Percentiles rank a stretch among this genome's conserved stretches.
Conservation (phyloP, 164 flowering plant species). For the Euptelea pleiosperma region DNA sequence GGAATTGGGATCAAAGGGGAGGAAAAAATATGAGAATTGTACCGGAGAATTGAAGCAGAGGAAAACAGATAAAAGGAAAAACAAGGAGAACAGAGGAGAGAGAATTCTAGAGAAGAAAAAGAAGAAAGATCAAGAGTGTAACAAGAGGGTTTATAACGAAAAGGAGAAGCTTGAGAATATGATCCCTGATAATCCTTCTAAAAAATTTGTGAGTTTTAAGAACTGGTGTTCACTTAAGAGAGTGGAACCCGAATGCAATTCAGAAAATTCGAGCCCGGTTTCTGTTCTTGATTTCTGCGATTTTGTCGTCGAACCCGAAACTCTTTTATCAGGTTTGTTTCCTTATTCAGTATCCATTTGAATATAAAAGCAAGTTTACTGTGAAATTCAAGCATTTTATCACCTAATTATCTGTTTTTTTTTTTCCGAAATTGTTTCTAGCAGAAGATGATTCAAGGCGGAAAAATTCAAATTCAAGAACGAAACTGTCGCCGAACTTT, state of each 20-base stretch:
- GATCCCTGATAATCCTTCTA: neutral
- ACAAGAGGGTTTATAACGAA: neutral
- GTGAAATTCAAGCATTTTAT: neutral
- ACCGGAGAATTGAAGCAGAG: conserved; percentile 23
- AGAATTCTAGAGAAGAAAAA: neutral
- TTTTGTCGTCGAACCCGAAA: conserved; percentile 28
- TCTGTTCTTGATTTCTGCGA: conserved; percentile 51
- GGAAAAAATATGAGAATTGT: conserved; percentile 25
- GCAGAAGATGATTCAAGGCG: conserved; percentile 28
- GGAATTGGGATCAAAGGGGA: conserved; percentile 12
- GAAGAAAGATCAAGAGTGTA: neutral
- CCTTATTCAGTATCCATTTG: neutral
- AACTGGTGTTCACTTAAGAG: too few relatives aligned
- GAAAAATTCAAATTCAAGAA: conserved; percentile 33
- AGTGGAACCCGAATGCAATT: conserved; percentile 27
- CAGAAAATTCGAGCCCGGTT: conserved; percentile 58
- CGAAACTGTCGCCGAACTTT: conserved; percentile 33
- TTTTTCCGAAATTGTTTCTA: neutral
- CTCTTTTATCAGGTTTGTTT: conserved; percentile 30
- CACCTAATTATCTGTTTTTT: neutral
- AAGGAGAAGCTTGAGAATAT: neutral
- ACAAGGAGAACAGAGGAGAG: conserved; percentile 10
- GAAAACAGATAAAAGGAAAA: conserved; percentile 10
- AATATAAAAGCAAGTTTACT: too few relatives aligned
- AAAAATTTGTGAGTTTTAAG: neutral